Conservation (phyloP, 352 stramenopile genomes). For the Peronospora belbahrii region DNA sequence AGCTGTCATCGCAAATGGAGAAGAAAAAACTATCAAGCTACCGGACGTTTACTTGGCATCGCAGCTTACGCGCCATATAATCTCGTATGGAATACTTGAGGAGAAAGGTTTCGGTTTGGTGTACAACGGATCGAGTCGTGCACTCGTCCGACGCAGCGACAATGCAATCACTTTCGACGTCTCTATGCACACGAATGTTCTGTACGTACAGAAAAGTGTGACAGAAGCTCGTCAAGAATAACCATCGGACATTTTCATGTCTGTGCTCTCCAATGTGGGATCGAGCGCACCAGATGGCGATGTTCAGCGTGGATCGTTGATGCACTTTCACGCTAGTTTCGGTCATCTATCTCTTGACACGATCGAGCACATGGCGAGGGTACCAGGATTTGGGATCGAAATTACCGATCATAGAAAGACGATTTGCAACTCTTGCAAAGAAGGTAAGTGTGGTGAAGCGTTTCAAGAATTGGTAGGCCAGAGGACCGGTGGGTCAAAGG, state of each 20-base stretch:
- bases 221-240: too few relatives aligned
- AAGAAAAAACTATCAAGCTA: neutral
- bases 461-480: too few relatives aligned
- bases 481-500: too few relatives aligned
- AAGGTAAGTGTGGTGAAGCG: too few relatives aligned
- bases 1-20: neutral
- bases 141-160: neutral
- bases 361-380: neutral
- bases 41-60: neutral
- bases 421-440: neutral
- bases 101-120: neutral
- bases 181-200: neutral
- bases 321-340: neutral
- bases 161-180: neutral
- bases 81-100: neutral
- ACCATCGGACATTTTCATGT: neutral
- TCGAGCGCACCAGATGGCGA: neutral
- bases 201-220: neutral
- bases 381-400: neutral
- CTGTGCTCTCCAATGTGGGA: neutral
- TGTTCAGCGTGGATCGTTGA: neutral
- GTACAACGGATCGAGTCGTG: neutral
- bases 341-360: neutral
- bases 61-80: neutral
- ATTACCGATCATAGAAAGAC: neutral